phyloP scores from a whole-genome alignment of 2,329 filamentous ascomycete species.

The Pseudogymnoascus sp. region DNA sequence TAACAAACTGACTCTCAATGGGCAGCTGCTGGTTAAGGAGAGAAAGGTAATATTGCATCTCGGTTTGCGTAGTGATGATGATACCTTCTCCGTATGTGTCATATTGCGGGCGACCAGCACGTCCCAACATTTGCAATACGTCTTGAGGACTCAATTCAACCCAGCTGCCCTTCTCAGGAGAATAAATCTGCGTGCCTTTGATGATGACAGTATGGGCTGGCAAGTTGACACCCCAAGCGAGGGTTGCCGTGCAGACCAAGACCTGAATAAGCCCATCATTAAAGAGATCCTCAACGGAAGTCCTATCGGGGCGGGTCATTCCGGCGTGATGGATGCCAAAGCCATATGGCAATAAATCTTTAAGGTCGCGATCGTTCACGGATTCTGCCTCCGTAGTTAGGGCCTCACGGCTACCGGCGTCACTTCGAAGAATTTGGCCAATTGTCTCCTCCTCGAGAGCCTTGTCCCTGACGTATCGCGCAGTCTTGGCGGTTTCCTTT shows the following conservation, averaged over 20 bases:
- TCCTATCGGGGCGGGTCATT: slow-evolving; percentile 92
- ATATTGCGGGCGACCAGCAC: slow-evolving; percentile 91
- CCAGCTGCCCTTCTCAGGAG: slow-evolving; percentile 97
- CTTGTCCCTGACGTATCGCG: slow-evolving; percentile 92
- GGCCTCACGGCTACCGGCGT: slow-evolving; percentile 85
- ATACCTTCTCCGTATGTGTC: slow-evolving; percentile 98
- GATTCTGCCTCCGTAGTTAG: slow-evolving; percentile 76
- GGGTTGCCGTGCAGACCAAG: slow-evolving; percentile 92
- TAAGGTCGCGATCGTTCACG: slow-evolving; percentile 79
- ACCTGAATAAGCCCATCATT: slow-evolving; percentile 87
- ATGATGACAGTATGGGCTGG: slow-evolving; percentile 98
- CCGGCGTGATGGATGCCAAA: slow-evolving; percentile 98
- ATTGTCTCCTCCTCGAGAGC: slow-evolving; percentile 96
- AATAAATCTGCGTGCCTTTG: slow-evolving; percentile 97
- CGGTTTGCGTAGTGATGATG: slow-evolving; percentile 90
- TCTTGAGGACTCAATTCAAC: slow-evolving; percentile 96
- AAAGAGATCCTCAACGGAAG: slow-evolving; percentile 91
- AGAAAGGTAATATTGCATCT: slow-evolving; percentile 96
- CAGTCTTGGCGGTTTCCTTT: slow-evolving; percentile 97
- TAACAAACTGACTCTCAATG: slow-evolving; percentile 93
- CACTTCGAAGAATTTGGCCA: slow-evolving; percentile 85
- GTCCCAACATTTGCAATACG: slow-evolving; percentile 96
- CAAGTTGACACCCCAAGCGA: slow-evolving; percentile 98
- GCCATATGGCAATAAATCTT: slow-evolving; percentile 90
- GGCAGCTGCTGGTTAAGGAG: slow-evolving; percentile 94